These are phyloP conservation scores for Posidonia oceanica DNA, from an alignment of 116 monocot species.

Conservation along the genomic window DNA sequence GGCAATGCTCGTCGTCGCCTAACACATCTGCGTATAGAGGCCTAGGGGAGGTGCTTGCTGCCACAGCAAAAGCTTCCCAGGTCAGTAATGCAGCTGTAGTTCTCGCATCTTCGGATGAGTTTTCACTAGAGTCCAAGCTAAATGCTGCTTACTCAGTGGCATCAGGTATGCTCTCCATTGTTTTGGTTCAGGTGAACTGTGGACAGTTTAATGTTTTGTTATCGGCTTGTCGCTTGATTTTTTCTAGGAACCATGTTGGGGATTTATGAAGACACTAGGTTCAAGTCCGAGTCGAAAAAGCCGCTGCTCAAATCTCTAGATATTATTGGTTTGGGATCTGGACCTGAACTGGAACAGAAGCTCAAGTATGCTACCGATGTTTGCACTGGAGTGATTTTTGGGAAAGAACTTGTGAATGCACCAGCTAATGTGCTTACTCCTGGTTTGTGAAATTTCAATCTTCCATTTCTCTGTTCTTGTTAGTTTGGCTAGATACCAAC, in stretches of 20 bases:
- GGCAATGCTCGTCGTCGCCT: constrained; percentile 23
- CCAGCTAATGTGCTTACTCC: constrained; percentile 98
- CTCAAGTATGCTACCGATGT: constrained; percentile 69
- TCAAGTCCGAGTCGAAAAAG: constrained; percentile 82
- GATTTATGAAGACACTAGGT: constrained; percentile 76
- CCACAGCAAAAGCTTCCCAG: constrained; percentile 62
- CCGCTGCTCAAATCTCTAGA: constrained; percentile 58
- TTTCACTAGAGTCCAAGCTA: constrained; percentile 40
- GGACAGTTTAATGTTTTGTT: neutral
- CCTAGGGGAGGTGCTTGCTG: constrained; percentile 72
- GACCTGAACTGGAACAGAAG: constrained; percentile 58
- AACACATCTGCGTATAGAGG: constrained; percentile 23
- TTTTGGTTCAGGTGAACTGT: neutral
- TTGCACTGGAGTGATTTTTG: constrained; percentile 83
- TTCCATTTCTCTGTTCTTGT: too few relatives aligned
- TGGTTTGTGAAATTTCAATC: constrained; percentile 30
- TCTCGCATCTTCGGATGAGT: constrained; percentile 44
- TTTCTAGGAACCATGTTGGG: constrained; percentile 66
- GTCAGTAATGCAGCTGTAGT: constrained; percentile 63
- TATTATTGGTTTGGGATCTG: constrained; percentile 78
- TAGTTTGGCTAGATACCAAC: too few relatives aligned
- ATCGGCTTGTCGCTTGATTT: neutral
- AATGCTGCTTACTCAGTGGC: constrained; percentile 58
- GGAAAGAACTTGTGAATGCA: constrained; percentile 92
- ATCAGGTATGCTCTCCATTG: constrained; percentile 32